Evolutionary conservation across 1,139 yeast genomes (phyloP).

Genomic region (Protomyces macrosporus): DNA sequence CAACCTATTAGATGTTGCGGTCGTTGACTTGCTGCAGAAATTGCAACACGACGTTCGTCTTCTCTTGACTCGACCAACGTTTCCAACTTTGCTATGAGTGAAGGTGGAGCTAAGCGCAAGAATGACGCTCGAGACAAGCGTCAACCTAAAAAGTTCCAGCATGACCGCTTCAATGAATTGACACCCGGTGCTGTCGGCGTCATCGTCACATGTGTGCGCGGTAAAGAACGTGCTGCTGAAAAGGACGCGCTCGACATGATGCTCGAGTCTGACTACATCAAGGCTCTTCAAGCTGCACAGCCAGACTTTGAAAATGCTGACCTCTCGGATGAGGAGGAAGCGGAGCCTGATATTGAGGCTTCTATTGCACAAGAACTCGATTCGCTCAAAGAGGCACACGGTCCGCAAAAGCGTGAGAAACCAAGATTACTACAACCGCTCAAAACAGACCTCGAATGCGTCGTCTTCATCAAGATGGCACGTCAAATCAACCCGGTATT

Average conservation of each 20-base stretch:
- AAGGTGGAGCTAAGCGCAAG: not conserved
- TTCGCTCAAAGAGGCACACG: constrained; percentile 47
- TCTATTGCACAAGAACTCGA: constrained; percentile 36
- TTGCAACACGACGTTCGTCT: no score
- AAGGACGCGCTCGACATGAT: constrained; percentile 17
- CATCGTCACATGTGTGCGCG: constrained; percentile 22
- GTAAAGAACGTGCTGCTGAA: constrained; percentile 9
- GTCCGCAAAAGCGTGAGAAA: constrained; percentile 40
- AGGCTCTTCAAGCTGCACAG: constrained; percentile 4
- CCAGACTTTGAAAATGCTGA: constrained; percentile 16
- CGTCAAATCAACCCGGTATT: constrained; percentile 72
- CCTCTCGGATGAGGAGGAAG: constrained; percentile 15
- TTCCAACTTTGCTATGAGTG: not conserved
- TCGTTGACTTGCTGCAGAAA: no score
- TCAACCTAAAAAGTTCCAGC: constrained; percentile 2
- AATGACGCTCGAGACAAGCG: not conserved
- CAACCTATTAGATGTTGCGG: no score
- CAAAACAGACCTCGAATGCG: constrained; percentile 75
- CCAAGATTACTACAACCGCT: constrained; percentile 56
- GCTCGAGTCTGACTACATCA: constrained; percentile 10
- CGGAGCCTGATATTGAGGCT: constrained; percentile 31
- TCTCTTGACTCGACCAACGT: not conserved
- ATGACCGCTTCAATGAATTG: constrained; percentile 14
- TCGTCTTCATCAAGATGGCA: constrained; percentile 70
- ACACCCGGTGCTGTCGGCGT: constrained; percentile 18